phyloP scores from a whole-genome alignment of 331 rosid genomes.

The Acacia concinna region DNA sequence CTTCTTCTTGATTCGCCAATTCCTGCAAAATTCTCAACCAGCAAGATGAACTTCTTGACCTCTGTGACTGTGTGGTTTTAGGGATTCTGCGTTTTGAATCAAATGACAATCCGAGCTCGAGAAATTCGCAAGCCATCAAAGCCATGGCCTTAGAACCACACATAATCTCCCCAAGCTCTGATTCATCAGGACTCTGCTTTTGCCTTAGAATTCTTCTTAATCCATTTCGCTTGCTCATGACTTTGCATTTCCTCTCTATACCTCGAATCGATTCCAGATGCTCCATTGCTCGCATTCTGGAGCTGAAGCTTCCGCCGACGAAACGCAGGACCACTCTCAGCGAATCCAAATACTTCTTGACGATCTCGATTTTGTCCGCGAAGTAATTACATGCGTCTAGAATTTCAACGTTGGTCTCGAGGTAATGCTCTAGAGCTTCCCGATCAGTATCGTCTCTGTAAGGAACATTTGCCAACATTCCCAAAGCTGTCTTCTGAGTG shows the following conservation, averaged over 20 bases:
- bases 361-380: conserved; percentile 34
- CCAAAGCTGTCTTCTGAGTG: conserved; percentile 42
- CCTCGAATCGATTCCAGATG: conserved; percentile 29
- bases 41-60: conserved; percentile 22
- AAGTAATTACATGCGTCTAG: conserved; percentile 49
- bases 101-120: conserved; percentile 41
- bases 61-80: neutral
- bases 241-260: conserved; percentile 27
- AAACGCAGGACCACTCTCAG: conserved; percentile 37
- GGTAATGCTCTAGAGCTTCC: conserved; percentile 33
- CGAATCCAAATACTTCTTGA: conserved; percentile 33
- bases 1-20: conserved; percentile 24
- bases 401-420: conserved; percentile 40
- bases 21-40: conserved; percentile 42
- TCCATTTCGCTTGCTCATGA: neutral
- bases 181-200: conserved; percentile 31
- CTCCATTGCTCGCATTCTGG: conserved; percentile 28
- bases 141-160: conserved; percentile 49
- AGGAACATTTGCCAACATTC: conserved; percentile 22
- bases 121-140: conserved; percentile 39
- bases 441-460: conserved; percentile 22
- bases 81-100: conserved; percentile 34
- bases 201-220: conserved; percentile 31
- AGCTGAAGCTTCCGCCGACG: conserved; percentile 25
- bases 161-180: conserved; percentile 38